Evolutionary conservation across 108 stramenopile species (phyloP), one percentile per base, ranked within the genome.

Genomic region (Cyclotella sp.): DNA sequence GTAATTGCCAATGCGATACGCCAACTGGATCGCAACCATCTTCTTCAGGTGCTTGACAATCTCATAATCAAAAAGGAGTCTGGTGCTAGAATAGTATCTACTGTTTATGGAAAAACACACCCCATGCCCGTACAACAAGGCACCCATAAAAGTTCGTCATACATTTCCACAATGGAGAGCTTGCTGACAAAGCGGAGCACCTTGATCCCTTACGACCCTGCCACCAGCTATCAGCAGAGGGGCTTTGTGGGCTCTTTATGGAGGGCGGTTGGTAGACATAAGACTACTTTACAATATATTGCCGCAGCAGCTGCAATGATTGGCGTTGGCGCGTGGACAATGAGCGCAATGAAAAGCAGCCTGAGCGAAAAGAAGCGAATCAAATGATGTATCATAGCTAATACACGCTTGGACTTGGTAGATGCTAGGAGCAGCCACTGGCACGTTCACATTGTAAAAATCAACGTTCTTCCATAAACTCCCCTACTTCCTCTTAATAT

Each of bases 71-170:
- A 80, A 30, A 82, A 78, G 18, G 84, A 71, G 16, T 72, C 82
- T 68, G 82, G 93, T 9, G 79, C 88, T 13, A 79, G 90, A 12
- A 77, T 95, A 34, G 74, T 80, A 22, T 88, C 90, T 13, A 81
- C 78, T 70, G 94, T 95, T 21, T 95, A 95, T 75, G 94, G 94
- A 12, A 86, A 76, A n/a, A 93, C 86, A 22, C 90, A 90, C 72
- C 94, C 94, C n/a, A 68, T 91, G 64, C 64, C 67, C 0, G n/a
- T 34, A 7, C 54, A 22, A 61, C 44, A 22, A 22, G 52, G 63
- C 63, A 26, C 43, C 19, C 49, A 13, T 52, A 27, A 30, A 30
- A 8, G 69, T 4, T 40, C 49, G 45, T 42, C 28, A 9, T 45
- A 21, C 21, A 28, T 62, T 18, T 57, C 68, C n/a, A 67, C 81